Percentiles rank a stretch among this genome's conserved stretches.
Conservation (phyloP, 345 rosid genomes). For the Salix dunnii region DNA sequence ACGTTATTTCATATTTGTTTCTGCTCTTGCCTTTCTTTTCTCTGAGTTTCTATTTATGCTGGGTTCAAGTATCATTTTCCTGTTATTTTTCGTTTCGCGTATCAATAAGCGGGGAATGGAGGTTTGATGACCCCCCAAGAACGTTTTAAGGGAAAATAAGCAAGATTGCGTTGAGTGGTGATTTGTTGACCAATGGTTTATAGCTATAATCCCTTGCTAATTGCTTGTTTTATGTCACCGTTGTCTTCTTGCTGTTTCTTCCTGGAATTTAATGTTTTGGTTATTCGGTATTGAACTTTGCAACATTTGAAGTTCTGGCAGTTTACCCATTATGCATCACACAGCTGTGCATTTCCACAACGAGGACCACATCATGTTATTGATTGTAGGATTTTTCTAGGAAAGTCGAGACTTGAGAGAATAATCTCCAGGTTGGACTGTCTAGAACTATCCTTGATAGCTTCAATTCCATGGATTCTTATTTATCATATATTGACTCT, state of each 20-base stretch:
- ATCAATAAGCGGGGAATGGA: neutral
- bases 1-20: neutral
- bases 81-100: neutral
- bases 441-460: too few relatives aligned
- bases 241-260: neutral
- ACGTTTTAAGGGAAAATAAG: neutral
- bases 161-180: neutral
- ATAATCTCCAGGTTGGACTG: neutral
- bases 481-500: too few relatives aligned
- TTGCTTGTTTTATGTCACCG: neutral
- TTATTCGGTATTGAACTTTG: neutral
- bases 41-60: neutral
- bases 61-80: neutral
- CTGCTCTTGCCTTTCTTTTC: neutral
- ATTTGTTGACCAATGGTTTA: neutral
- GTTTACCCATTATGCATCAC: neutral
- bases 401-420: neutral
- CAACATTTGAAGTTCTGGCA: neutral
- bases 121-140: neutral
- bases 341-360: neutral
- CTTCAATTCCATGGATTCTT: too few relatives aligned
- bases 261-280: neutral
- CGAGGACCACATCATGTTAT: neutral
- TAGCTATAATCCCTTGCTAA: neutral
- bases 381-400: neutral